Conservation (phyloP, 1,284 basidiomycete genomes). For the Chondrostereum purpureum region DNA sequence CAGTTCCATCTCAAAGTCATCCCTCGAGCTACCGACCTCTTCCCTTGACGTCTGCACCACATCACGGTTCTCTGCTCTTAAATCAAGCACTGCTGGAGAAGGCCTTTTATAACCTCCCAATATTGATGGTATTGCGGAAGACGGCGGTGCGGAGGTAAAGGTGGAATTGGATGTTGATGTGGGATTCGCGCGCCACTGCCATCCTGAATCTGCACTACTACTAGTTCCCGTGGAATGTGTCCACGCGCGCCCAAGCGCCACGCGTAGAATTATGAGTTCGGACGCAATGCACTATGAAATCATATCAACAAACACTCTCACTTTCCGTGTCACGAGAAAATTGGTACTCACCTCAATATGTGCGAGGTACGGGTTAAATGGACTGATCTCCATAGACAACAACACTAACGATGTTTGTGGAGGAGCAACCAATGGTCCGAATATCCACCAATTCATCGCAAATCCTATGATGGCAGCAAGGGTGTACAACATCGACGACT, state of each 20-base stretch:
- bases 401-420: background rate
- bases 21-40: no score
- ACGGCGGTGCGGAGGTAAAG: no score
- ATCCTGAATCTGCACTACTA: background rate
- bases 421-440: background rate
- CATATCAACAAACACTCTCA: no score
- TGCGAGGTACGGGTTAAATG: background rate
- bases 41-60: no score
- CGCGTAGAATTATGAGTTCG: conserved; percentile 16
- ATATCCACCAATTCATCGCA: background rate
- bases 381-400: background rate
- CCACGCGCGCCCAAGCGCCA: conserved; percentile 16
- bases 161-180: no score
- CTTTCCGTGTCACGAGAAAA: no score
- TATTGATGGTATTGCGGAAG: no score
- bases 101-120: no score
- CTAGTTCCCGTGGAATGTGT: conserved; percentile 5
- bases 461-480: background rate
- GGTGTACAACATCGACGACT: background rate
- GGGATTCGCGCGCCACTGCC: no score
- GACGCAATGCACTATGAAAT: conserved; percentile 16
- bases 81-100: no score
- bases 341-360: background rate
- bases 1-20: no score
- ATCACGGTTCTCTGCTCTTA: no score